phyloP scores from a whole-genome alignment of 305 asterid genomes.

The Fraxinus greggii region DNA sequence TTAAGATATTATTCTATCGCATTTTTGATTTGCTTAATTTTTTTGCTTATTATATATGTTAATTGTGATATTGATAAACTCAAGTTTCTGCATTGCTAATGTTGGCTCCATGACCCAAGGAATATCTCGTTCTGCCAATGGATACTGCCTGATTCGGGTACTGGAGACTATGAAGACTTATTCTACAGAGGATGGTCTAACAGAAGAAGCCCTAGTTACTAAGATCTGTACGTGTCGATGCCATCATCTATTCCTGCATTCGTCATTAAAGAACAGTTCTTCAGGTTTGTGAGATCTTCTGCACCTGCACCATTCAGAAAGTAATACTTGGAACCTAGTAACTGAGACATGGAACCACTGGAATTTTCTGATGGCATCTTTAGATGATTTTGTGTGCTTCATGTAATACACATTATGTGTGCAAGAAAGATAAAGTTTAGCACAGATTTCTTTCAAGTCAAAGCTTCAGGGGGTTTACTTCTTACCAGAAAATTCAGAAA shows the following conservation, averaged over 20 bases:
- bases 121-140: constrained; percentile 92
- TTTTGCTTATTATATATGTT: neutral
- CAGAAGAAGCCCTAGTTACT: constrained; percentile 96
- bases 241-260: constrained; percentile 84
- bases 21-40: constrained; percentile 11
- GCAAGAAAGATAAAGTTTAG: neutral
- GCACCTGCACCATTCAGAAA: constrained; percentile 6
- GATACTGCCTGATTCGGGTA: constrained; percentile 76
- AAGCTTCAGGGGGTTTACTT: neutral
- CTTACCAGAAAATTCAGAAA: neutral
- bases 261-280: constrained; percentile 70
- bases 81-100: constrained; percentile 17
- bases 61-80: neutral
- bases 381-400: neutral
- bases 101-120: constrained; percentile 45
- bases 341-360: neutral
- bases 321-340: constrained; percentile 14
- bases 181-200: constrained; percentile 85
- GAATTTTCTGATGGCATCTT: neutral
- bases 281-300: constrained; percentile 57
- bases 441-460: neutral
- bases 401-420: neutral
- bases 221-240: constrained; percentile 86
- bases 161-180: constrained; percentile 94
- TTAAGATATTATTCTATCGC: neutral